Evolutionary conservation across 176 grass and related monocot genomes (phyloP).

Genomic region (Carex cristatella): DNA sequence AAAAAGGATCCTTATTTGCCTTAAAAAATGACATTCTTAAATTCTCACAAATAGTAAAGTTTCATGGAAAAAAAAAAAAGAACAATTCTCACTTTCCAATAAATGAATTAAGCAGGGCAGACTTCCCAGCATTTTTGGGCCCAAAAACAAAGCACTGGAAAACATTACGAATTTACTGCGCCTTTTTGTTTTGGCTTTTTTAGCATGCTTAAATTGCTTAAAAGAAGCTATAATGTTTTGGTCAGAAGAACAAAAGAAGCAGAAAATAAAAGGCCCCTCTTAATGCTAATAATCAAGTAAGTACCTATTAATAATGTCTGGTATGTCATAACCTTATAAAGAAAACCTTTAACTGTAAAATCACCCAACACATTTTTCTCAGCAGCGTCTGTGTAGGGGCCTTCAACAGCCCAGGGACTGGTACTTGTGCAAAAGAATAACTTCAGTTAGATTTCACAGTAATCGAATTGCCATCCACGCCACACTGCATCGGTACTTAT

Average conservation of each 20-base stretch:
- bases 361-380: conserved; percentile 92
- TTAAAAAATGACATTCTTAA: conserved; percentile 7
- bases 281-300: too few relatives aligned
- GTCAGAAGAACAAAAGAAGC: neutral
- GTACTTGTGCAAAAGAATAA: conserved; percentile 20
- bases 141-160: conserved; percentile 93
- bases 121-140: conserved; percentile 78
- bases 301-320: neutral
- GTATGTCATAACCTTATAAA: conserved; percentile 62
- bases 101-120: conserved; percentile 72
- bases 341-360: conserved; percentile 88
- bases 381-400: conserved; percentile 60
- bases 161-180: conserved; percentile 60
- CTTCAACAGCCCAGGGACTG: conserved; percentile 72
- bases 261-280: neutral
- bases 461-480: neutral
- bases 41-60: neutral
- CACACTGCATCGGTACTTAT: neutral
- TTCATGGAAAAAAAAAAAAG: neutral
- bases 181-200: neutral
- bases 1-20: neutral
- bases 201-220: neutral
- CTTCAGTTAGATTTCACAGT: conserved; percentile 10
- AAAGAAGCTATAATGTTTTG: neutral
- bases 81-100: conserved; percentile 59